Conservation (phyloP, 176 grass and related monocot genomes). For the Echinochloa phyllopogon region DNA sequence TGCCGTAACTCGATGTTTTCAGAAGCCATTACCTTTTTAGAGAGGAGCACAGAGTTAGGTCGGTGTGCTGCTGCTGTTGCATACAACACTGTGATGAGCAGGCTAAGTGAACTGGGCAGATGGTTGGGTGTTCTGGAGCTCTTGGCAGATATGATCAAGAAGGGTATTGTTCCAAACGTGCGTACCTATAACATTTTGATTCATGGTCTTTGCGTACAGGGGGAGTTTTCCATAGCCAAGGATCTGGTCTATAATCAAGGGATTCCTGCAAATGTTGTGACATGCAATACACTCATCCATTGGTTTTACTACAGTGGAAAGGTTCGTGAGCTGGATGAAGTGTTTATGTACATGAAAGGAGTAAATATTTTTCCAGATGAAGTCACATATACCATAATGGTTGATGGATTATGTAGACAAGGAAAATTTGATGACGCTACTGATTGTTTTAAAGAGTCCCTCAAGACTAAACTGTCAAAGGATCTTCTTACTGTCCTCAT, state of each 20-base stretch:
- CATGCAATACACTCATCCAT: slow-evolving; percentile 91
- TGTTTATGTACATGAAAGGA: slow-evolving; percentile 48
- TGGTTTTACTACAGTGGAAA: slow-evolving; percentile 53
- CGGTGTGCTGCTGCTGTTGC: slow-evolving; percentile 48
- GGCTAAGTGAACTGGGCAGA: slow-evolving; percentile 49
- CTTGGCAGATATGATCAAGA: slow-evolving; percentile 74
- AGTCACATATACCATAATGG: slow-evolving; percentile 66
- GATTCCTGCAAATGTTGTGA: slow-evolving; percentile 61
- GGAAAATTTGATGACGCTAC: slow-evolving; percentile 56
- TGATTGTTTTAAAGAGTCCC: slow-evolving; percentile 47
- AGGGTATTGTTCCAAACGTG: slow-evolving; percentile 58
- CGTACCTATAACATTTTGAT: slow-evolving; percentile 84
- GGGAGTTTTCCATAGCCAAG: slow-evolving; percentile 50
- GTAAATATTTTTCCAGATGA: slow-evolving; percentile 56
- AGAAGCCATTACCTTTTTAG: slow-evolving; percentile 58
- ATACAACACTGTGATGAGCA: slow-evolving; percentile 88
- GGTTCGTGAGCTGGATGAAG: slow-evolving; percentile 8
- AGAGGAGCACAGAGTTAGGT: slow-evolving; percentile 36
- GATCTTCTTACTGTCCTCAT: slow-evolving; percentile 58
- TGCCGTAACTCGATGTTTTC: slow-evolving; percentile 59
- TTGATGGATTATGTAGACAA: slow-evolving; percentile 65
- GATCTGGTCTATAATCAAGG: slow-evolving; percentile 48
- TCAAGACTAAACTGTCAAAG: slow-evolving; percentile 54
- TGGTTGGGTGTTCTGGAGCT: slow-evolving; percentile 67
- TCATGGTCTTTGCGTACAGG: slow-evolving; percentile 60